Evolutionary conservation across 176 grass and related monocot species (phyloP).

Genomic region (Tillandsia fasciculata): DNA sequence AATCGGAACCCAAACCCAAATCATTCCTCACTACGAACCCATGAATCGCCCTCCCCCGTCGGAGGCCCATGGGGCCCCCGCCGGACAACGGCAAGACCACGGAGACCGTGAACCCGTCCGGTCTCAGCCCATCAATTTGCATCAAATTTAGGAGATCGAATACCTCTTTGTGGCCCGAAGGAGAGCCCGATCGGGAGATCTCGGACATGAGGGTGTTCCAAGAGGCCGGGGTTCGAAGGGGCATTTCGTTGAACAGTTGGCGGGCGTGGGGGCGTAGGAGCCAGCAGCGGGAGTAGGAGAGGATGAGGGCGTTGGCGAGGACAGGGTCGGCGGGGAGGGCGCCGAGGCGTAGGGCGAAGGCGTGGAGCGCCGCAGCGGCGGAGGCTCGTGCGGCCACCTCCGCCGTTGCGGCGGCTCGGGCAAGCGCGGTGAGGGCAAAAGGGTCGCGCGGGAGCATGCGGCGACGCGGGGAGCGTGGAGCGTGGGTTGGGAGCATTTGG

Average conservation of each 20-base stretch:
- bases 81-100: slow-evolving; percentile 19
- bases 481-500: slow-evolving; percentile 9
- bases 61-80: not conserved
- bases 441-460: slow-evolving; percentile 27
- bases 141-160: slow-evolving; percentile 32
- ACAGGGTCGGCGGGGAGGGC: slow-evolving; percentile 25
- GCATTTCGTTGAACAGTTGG: slow-evolving; percentile 73
- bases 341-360: slow-evolving; percentile 22
- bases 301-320: slow-evolving; percentile 39
- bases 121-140: slow-evolving; percentile 26
- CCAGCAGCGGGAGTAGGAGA: not conserved
- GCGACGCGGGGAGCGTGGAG: slow-evolving; percentile 29
- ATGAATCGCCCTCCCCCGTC: slow-evolving; percentile 46
- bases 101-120: slow-evolving; percentile 47
- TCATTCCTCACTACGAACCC: slow-evolving; percentile 28
- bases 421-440: slow-evolving; percentile 34
- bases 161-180: not conserved
- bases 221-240: slow-evolving; percentile 30
- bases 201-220: slow-evolving; percentile 51
- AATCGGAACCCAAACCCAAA: slow-evolving; percentile 26
- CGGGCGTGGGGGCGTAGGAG: slow-evolving; percentile 10
- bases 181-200: not conserved
- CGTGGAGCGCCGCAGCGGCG: slow-evolving; percentile 10
- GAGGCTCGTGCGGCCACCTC: not conserved
- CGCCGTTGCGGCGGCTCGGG: slow-evolving; percentile 1